Base-by-base conservation (phyloP, 169 alveolate species). In the Theileria orientalis region DNA sequence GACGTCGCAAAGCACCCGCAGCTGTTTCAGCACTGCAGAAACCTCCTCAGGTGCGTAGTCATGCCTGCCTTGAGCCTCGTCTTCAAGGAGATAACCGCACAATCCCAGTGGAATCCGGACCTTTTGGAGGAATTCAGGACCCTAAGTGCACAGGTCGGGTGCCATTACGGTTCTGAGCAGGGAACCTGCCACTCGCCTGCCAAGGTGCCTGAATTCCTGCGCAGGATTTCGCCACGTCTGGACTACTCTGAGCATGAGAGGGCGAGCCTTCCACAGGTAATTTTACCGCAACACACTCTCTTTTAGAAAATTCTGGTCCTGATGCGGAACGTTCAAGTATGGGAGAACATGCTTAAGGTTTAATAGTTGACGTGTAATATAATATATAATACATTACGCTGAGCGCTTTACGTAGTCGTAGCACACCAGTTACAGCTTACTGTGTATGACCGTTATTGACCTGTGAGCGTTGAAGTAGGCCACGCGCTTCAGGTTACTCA, bases 301-400 rank as follows among this genome's bases (percentile, higher is more conserved):
- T 27, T 30, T 2, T 8, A 56, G 66, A 56, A 56, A 56, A 3
- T 56, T 3, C 25, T 56, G 40, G 13, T 2, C 29, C 21, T 56
- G 32, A 29, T 56, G 25, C 14, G 21, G 5, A 40, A 56, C 21
- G 66, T 56, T 56, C 32, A 40, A 56, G 21, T 56, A 23, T 56
- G 66, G 66, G 66, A 56, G 42, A 56, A 56, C 14, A 29, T 37
- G 14, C 44, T 56, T 25, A 32, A 56, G 42, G 14, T 56, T 56
- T 56, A 27, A 25, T 56, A 49, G 25, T 49, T 49, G 25, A 49
- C 2, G 49, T 49, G 19, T 49, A 33, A 21, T 21, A 19, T n/a
- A 46, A 46, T 46, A n/a, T 5, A 46, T n/a, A 2, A 46, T 46
- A 46, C 54, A 1, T 25, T n/a, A 19, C 1, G 19, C 54, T 46